Evolutionary conservation across 2,329 filamentous ascomycete genomes (phyloP), one percentile per base, ranked within the genome.

Genomic region (Beauveria australis): DNA sequence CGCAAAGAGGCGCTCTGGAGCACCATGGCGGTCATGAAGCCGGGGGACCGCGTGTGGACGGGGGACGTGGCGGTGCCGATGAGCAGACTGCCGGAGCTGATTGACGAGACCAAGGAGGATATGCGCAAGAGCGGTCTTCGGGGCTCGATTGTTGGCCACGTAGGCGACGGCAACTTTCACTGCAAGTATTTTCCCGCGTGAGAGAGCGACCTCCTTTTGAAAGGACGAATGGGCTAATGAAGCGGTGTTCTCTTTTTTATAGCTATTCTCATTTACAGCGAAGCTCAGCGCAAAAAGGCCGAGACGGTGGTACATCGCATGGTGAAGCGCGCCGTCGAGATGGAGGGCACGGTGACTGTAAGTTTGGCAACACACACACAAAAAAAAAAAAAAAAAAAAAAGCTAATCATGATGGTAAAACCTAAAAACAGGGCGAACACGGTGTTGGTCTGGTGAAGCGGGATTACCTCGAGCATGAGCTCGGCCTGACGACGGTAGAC

Each of bases 31-130:
- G 78, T 87, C 68, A 83, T 74, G 76, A 83, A 73, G 75, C 82
- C 70, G 49, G 83, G 79, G n/a, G 87, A 92, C 65, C 84, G 83
- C 59, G 87, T 94, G 3, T 94, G 90, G 90, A 93, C 90, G 0
- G 90, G 89, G 1, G 91, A 95, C 69, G 91, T 94, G 12, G 91
- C 91, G 0, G 91, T 95, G 59, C 91, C 91, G 16, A 87, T 94
- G 71, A 89, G 84, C 64, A 78, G 81, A 63, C 72, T 94, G 67
- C 84, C 90, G 3, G 82, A 88, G 64, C 85, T 92, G 62, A 91
- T 93, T 65, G 89, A 92, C 72, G 83, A 88, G 73, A 92, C 89
- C 1, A 78, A 78, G 70, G 71, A 73, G 61, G 73, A 77, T 22
- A 70, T 79, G 64, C 67, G 66, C 61, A 73, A 69, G 70, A 79